phyloP scores from a whole-genome alignment of 2,329 filamentous ascomycete genomes.

The Nemania sp. region DNA sequence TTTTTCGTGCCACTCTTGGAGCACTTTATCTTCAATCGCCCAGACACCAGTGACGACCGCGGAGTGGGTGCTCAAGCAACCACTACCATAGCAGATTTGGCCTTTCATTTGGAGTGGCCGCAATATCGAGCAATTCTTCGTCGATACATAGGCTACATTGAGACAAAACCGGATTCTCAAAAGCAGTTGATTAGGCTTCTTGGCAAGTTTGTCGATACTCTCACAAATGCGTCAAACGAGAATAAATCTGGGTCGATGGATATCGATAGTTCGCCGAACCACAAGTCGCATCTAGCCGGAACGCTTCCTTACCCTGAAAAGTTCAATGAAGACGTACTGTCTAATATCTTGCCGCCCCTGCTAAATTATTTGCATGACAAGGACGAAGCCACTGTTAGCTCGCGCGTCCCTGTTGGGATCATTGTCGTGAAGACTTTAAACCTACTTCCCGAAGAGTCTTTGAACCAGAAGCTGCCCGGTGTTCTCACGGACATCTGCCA shows the following conservation, averaged over 20 bases:
- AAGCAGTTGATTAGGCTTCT: constrained; percentile 86
- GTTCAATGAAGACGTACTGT: constrained; percentile 71
- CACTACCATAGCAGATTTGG: constrained; percentile 75
- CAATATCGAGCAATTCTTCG: constrained; percentile 86
- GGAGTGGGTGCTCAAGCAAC: constrained; percentile 86
- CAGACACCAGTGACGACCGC: constrained; percentile 75
- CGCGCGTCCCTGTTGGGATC: constrained; percentile 86
- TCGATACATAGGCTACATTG: constrained; percentile 81
- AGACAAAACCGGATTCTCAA: constrained; percentile 78
- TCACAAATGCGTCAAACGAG: constrained; percentile 59
- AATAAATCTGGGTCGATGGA: constrained; percentile 49
- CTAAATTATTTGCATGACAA: constrained; percentile 90
- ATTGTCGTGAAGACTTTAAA: constrained; percentile 87
- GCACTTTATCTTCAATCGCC: constrained; percentile 87
- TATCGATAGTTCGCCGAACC: constrained; percentile 42
- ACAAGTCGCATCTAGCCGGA: constrained; percentile 55
- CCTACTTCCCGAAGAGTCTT: constrained; percentile 73
- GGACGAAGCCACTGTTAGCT: constrained; percentile 90
- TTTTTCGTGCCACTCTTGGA: constrained; percentile 92
- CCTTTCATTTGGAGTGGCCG: constrained; percentile 81
- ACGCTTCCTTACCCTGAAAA: constrained; percentile 71
- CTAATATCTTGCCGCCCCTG: constrained; percentile 77
- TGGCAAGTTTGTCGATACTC: constrained; percentile 77
- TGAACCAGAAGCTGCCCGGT: constrained; percentile 75
- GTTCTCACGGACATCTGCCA: constrained; percentile 92